A percentile compares a stretch with the other conserved stretches of the same genome.
Evolutionary conservation across 1,139 yeast species (phyloP).

Genomic region (Lodderomyces elongisporus): DNA sequence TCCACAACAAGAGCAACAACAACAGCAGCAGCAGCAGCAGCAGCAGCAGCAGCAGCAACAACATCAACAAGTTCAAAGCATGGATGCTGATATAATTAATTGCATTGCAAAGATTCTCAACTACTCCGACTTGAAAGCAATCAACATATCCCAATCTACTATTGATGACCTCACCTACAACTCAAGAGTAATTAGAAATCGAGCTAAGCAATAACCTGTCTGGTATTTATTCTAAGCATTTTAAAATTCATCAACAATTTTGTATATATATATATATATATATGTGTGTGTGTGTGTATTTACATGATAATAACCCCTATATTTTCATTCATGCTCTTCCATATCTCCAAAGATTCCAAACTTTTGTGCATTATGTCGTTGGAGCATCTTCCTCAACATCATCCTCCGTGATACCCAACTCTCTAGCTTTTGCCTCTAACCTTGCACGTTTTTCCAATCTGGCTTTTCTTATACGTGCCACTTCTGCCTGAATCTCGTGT

Average conservation of each 20-base stretch:
- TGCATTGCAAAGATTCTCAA: constrained; percentile 21
- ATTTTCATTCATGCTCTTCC: not conserved
- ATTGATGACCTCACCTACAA: constrained; percentile 24
- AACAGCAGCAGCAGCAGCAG: constrained; percentile 1
- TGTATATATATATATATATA: constrained; percentile 1
- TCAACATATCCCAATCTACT: constrained; percentile 23
- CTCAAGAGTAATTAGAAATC: constrained; percentile 17
- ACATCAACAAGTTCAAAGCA: constrained; percentile 1
- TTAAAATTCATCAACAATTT: not conserved
- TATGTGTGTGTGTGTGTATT: not conserved
- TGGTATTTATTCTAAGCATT: too few species aligned
- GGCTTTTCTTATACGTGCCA: constrained; percentile 77
- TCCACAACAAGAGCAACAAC: too few species aligned
- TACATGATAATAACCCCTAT: too few species aligned
- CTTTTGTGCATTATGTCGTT: not conserved
- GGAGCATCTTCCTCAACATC: constrained; percentile 11
- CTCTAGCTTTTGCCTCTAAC: constrained; percentile 67
- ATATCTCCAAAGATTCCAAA: too few species aligned
- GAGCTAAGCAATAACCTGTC: constrained; percentile 3
- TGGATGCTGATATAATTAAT: constrained; percentile 15
- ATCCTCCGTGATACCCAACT: constrained; percentile 53
- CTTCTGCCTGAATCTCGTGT: constrained; percentile 84
- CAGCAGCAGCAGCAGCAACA: constrained; percentile 3
- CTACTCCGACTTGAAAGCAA: constrained; percentile 16
- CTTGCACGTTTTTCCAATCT: constrained; percentile 67